Percentiles rank a stretch among this genome's conserved stretches.
These are phyloP conservation scores for Trypanosoma scelopori DNA, from an alignment of 208 protist genomes.

Conservation along the genomic window DNA sequence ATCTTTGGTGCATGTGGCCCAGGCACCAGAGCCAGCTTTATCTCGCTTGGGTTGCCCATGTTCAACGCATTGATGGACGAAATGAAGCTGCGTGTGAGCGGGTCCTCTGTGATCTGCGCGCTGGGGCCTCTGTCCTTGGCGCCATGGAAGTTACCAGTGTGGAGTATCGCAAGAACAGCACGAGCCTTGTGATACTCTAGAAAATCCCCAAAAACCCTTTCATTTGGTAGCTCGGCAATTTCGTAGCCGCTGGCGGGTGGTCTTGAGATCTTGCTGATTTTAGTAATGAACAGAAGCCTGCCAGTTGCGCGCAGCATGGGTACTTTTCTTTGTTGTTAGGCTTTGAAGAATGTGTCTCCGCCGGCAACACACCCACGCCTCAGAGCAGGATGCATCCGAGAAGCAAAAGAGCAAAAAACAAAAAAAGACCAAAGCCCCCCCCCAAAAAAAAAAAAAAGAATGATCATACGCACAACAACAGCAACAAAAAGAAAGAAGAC, in stretches of 20 bases:
- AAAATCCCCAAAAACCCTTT: conserved; percentile 71
- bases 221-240: conserved; percentile 81
- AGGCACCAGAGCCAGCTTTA: conserved; percentile 76
- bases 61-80: conserved; percentile 80
- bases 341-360: too few relatives aligned
- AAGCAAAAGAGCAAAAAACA: too few relatives aligned
- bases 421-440: too few relatives aligned
- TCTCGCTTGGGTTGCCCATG: conserved; percentile 70
- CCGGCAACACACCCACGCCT: too few relatives aligned
- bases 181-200: conserved; percentile 60
- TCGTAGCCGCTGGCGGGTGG: conserved; percentile 82
- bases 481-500: conserved; percentile 17
- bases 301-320: conserved; percentile 36
- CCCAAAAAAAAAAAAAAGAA: too few relatives aligned
- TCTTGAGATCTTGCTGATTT: conserved; percentile 63
- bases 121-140: not conserved
- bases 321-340: not conserved
- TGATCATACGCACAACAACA: too few relatives aligned
- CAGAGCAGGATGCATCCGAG: too few relatives aligned
- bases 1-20: conserved; percentile 57
- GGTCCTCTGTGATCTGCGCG: conserved; percentile 41
- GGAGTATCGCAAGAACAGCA: conserved; percentile 63
- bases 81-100: conserved; percentile 72
- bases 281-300: conserved; percentile 48
- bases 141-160: conserved; percentile 42